Evolutionary conservation across 257 asterid genomes (phyloP), one percentile per base, ranked within the genome.

Genomic region (Buddleja alternifolia): DNA sequence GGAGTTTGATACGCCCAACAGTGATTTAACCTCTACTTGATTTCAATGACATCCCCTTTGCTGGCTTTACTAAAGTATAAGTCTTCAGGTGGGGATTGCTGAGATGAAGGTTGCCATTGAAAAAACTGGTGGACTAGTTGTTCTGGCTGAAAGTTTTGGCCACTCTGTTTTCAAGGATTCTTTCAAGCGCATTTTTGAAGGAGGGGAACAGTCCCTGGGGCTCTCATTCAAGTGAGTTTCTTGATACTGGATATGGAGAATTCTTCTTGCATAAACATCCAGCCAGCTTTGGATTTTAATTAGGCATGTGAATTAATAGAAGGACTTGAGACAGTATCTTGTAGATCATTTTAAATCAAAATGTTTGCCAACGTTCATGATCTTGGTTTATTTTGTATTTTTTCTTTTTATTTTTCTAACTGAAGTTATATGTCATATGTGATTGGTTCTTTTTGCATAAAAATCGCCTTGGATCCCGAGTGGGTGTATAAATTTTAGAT

Each of bases 101-200:
- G 99, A 93, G 86, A 93, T 93, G 97, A 90, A 93, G 84, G 92
- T 93, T 55, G 95, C 97, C 63, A 90, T 93, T 48, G 99, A 93
- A 84, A 89, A 79, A 81, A 90, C 96, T 45, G 99, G 97, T 72
- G 99, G 99, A 59, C 92, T 93, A 46, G 95, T 90, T 14, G 96
- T 88, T 77, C 82, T 88, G 60, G 88, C 99, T 57, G 99, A 93
- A 88, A 93, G 99, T 77, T 93, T 93, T 82, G 97, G 96, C 64
- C 99, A 93, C 84, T 83, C 99, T 54, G 99, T 93, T 67, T 93
- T 93, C 80, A 93, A 91, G 85, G 96, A 88, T 79, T 88, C 99
- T 10, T 93, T 93, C 76, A 93, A 75, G 80, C 91, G 82, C 21
- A 76, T 90, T 71, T 90, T 88, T 67, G 97, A 93, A 70, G 86